Percentiles rank a stretch among this genome's conserved stretches.
These are phyloP conservation scores for Pleurotus djamor DNA, from an alignment of 768 basidiomycete species.

Conservation along the genomic window DNA sequence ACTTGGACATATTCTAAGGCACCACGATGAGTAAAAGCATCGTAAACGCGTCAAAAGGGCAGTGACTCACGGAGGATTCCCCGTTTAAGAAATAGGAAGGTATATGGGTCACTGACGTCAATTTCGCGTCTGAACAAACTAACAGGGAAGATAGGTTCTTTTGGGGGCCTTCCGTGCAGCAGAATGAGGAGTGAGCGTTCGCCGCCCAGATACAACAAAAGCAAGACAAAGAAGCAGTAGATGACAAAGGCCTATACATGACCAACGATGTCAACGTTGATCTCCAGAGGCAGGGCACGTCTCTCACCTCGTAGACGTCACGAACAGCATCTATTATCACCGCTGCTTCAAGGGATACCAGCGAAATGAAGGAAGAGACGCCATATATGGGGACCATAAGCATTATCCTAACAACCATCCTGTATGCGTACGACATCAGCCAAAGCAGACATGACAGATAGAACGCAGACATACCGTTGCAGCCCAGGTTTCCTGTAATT, in stretches of 20 bases:
- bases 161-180: constrained; percentile 88
- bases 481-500: constrained; percentile 83
- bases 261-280: background rate
- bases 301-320: constrained; percentile 90
- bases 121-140: constrained; percentile 82
- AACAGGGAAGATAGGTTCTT: constrained; percentile 83
- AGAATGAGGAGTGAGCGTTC: constrained; percentile 92
- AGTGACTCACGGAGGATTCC: constrained; percentile 80
- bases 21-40: background rate
- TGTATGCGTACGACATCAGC: constrained; percentile 19
- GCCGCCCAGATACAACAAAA: constrained; percentile 85
- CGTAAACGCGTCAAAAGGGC: background rate
- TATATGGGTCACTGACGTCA: constrained; percentile 94
- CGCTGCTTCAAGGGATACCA: constrained; percentile 92
- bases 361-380: constrained; percentile 85
- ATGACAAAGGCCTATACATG: constrained; percentile 81
- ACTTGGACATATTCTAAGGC: constrained; percentile 93
- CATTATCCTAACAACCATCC: constrained; percentile 95
- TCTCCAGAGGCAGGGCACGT: background rate
- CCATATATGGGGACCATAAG: constrained; percentile 95
- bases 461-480: constrained; percentile 55
- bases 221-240: constrained; percentile 86
- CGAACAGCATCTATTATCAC: constrained; percentile 95
- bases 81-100: constrained; percentile 89
- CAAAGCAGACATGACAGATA: background rate